Evolutionary conservation across 148 eudicot genomes (phyloP), one percentile per base, ranked within the genome.

Genomic region (Pharnaceum exiguum): DNA sequence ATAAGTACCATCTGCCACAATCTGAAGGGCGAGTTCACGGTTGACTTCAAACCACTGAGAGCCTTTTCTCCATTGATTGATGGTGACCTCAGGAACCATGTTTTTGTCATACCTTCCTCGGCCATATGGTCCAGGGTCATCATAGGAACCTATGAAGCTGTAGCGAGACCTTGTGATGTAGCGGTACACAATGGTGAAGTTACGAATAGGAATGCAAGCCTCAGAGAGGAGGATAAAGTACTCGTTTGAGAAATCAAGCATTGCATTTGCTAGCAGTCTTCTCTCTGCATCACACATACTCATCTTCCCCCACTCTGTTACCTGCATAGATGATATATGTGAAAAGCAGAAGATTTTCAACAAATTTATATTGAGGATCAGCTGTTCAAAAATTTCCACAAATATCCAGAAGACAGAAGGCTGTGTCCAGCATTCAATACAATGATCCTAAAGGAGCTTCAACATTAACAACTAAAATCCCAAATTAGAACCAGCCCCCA

Each of bases 261-360:
- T 24, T 32, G 82, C 79, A 29, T 78, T 78, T 51, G 82, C 82
- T 23, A 78, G 73, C 1, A 78, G 71, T 22, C 82, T 64, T 65
- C 79, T 78, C 45, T 78, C 82, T 2, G 82, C 82, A 45, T 78
- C 79, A 46, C 79, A 78, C 82, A 78, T 74, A 67, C 71, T 78
- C 76, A 78, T 74, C 52, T 45, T 43, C 12, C 82, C 82, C 82
- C 82, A 78, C 19, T 74, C 79, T 21, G 70, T 46, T 15, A 55
- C 62, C 79, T 78, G 51, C 17, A 50, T 13, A 18, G 11, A 4
- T n/a, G n/a, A n/a, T n/a, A n/a, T n/a, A n/a, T n/a, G n/a, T n/a
- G n/a, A n/a, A n/a, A n/a, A n/a, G n/a, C n/a, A n/a, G n/a, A n/a
- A n/a, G n/a, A n/a, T n/a, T n/a, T n/a, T n/a, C n/a, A n/a, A n/a